Percentiles rank a stretch among this genome's conserved stretches.
Conservation (phyloP, 2,329 filamentous ascomycete genomes). For the Trichocomaceae sp. region DNA sequence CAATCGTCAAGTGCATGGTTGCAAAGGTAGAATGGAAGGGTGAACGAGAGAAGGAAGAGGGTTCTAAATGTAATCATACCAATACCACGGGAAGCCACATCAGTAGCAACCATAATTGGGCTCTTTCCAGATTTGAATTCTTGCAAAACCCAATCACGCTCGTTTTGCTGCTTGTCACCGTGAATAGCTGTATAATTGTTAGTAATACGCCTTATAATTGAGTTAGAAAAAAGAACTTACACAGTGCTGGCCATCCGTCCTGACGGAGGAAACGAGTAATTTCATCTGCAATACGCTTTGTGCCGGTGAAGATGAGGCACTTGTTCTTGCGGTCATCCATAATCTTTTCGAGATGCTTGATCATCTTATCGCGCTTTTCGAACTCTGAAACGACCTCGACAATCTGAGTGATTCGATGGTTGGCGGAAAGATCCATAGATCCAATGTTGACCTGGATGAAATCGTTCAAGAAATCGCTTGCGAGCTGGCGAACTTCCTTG, state of each 20-base stretch:
- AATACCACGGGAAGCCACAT: constrained; percentile 99
- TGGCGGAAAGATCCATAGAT: constrained; percentile 90
- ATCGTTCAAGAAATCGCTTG: constrained; percentile 82
- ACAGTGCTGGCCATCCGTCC: constrained; percentile 95
- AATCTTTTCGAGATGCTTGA: constrained; percentile 93
- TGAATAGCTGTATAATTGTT: constrained; percentile 67
- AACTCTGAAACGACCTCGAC: constrained; percentile 94
- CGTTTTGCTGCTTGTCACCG: constrained; percentile 98
- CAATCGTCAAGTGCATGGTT: constrained; percentile 2
- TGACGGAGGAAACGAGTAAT: constrained; percentile 96
- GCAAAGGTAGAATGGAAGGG: constrained; percentile 19
- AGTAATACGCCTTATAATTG: not conserved
- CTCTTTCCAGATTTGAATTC: constrained; percentile 99
- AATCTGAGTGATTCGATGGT: constrained; percentile 95
- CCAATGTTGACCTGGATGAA: constrained; percentile 99
- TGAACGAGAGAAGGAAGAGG: constrained; percentile 24
- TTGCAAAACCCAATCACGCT: constrained; percentile 98
- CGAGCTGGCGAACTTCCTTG: constrained; percentile 92
- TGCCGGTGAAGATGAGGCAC: constrained; percentile 81
- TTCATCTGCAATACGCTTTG: constrained; percentile 90
- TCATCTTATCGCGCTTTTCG: constrained; percentile 96
- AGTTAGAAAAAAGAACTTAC: constrained; percentile 49
- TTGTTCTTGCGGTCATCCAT: constrained; percentile 98
- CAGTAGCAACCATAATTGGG: constrained; percentile 99
- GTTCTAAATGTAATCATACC: constrained; percentile 72